Percentiles rank a stretch among this genome's conserved stretches.
These are phyloP conservation scores for Forsythia suspensa DNA, from an alignment of 257 asterid genomes.

Conservation along the genomic window DNA sequence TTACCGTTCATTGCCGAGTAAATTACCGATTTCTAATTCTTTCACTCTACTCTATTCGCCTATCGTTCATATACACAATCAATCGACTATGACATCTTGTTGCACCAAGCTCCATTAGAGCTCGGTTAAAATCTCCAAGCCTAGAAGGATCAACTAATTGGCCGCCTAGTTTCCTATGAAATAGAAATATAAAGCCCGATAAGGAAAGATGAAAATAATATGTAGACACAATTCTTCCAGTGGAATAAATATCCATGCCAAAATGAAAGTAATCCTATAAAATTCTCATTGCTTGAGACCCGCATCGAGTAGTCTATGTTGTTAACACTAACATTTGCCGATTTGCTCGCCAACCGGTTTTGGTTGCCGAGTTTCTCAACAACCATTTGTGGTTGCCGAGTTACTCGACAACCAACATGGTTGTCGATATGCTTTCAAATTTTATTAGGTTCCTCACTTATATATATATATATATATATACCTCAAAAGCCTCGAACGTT, in stretches of 20 bases:
- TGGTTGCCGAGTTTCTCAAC: too few relatives aligned
- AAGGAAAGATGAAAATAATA: not conserved
- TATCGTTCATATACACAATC: too few relatives aligned
- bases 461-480: not conserved
- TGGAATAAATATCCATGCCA: not conserved
- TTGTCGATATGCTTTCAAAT: too few relatives aligned
- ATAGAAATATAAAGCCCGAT: conserved; percentile 11
- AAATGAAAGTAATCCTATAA: not conserved
- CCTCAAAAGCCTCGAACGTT: conserved; percentile 4
- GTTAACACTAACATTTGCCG: too few relatives aligned
- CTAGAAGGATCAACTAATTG: conserved; percentile 82
- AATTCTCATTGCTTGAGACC: not conserved
- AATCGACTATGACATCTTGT: conserved; percentile 48
- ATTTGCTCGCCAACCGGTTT: too few relatives aligned
- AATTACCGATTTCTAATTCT: too few relatives aligned
- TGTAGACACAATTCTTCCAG: not conserved
- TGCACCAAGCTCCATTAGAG: conserved; percentile 99
- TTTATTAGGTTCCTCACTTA: too few relatives aligned
- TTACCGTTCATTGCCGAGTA: too few relatives aligned
- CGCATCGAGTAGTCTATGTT: not conserved
- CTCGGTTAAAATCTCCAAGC: conserved; percentile 98
- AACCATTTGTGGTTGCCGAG: too few relatives aligned
- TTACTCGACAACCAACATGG: too few relatives aligned
- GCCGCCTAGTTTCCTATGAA: conserved; percentile 69
- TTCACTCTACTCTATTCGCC: too few relatives aligned